Conservation (phyloP, 108 stramenopile species). For the Skeletonema grethae region DNA sequence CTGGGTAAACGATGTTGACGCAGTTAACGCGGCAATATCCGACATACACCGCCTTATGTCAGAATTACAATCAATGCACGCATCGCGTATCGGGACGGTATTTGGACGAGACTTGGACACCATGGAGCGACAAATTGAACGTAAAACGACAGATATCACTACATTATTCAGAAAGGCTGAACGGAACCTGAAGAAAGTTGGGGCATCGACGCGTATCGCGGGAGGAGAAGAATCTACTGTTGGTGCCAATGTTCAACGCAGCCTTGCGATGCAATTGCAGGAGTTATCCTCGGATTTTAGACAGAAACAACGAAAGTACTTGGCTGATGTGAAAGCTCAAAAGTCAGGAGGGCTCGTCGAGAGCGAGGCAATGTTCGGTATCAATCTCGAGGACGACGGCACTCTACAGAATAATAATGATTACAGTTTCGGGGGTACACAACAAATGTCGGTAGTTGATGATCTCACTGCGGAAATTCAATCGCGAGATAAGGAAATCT, state of each 20-base stretch:
- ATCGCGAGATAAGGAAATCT: slow-evolving; percentile 89
- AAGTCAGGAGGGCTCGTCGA: slow-evolving; percentile 77
- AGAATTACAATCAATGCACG: slow-evolving; percentile 86
- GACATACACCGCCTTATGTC: slow-evolving; percentile 86
- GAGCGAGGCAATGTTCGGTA: slow-evolving; percentile 73
- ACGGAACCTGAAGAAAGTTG: slow-evolving; percentile 74
- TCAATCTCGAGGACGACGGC: slow-evolving; percentile 66
- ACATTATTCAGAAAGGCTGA: slow-evolving; percentile 91
- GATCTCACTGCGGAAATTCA: slow-evolving; percentile 82
- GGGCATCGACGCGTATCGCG: slow-evolving; percentile 72
- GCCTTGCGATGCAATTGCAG: slow-evolving; percentile 95
- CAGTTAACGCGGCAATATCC: slow-evolving; percentile 69
- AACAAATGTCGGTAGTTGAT: slow-evolving; percentile 86
- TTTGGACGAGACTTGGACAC: slow-evolving; percentile 88
- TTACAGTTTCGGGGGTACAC: slow-evolving; percentile 67
- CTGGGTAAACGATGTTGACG: slow-evolving; percentile 87
- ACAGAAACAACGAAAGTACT: slow-evolving; percentile 93
- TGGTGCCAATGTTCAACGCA: slow-evolving; percentile 87
- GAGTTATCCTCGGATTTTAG: slow-evolving; percentile 90
- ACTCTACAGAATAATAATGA: slow-evolving; percentile 46
- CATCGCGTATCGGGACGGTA: slow-evolving; percentile 88
- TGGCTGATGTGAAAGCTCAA: slow-evolving; percentile 90
- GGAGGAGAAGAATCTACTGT: slow-evolving; percentile 87
- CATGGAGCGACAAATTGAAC: slow-evolving; percentile 90
- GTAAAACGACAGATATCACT: slow-evolving; percentile 83